Evolutionary conservation across 805 yeast species (phyloP).

Genomic region (Jamesozyma lodderae): DNA sequence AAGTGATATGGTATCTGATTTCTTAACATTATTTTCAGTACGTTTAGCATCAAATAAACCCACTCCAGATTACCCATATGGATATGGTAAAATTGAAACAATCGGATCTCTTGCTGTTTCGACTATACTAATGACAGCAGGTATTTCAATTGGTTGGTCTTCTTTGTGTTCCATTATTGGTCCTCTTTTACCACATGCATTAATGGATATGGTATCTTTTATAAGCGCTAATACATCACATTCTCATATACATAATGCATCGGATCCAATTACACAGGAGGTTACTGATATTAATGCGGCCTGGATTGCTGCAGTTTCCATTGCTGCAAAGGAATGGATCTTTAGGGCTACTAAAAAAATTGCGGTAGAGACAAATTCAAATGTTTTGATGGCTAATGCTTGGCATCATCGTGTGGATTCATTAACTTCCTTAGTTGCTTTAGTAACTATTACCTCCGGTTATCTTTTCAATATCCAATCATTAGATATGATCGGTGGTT

Average conservation of each 20-base stretch:
- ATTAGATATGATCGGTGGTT: constrained; percentile 86
- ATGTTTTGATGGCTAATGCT: constrained; percentile 88
- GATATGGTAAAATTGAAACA: constrained; percentile 89
- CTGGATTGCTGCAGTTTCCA: constrained; percentile 85
- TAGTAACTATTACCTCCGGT: constrained; percentile 77
- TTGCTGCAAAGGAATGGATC: constrained; percentile 76
- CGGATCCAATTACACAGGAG: constrained; percentile 28
- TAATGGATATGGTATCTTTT: constrained; percentile 39
- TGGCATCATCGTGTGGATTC: constrained; percentile 97
- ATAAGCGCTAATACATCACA: constrained; percentile 22
- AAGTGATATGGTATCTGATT: constrained; percentile 82
- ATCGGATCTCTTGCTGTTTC: constrained; percentile 86
- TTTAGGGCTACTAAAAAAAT: constrained; percentile 73
- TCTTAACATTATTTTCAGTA: constrained; percentile 82
- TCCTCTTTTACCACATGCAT: constrained; percentile 52
- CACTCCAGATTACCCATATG: constrained; percentile 59
- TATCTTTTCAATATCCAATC: constrained; percentile 66
- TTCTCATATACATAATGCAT: constrained; percentile 4
- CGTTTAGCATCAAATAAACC: constrained; percentile 60
- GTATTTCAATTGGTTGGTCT: constrained; percentile 81
- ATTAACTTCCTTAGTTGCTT: constrained; percentile 80
- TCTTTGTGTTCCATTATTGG: constrained; percentile 61
- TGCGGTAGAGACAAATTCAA: constrained; percentile 67
- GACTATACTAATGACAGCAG: constrained; percentile 73
- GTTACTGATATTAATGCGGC: constrained; percentile 79